Evolutionary conservation across 306 rosid species (phyloP).

Genomic region (Trifolium pratense): DNA sequence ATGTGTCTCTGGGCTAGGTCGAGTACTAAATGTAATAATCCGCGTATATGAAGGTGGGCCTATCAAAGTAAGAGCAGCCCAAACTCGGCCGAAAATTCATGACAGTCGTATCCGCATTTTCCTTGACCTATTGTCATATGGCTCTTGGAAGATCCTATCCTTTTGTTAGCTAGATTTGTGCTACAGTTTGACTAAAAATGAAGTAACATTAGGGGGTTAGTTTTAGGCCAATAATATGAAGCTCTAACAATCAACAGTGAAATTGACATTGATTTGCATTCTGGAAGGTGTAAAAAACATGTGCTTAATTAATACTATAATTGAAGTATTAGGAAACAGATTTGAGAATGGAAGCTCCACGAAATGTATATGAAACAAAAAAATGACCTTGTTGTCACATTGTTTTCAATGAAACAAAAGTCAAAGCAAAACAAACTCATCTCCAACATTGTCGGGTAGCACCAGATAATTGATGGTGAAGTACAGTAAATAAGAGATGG

Average conservation of each 20-base stretch:
- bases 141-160: not conserved
- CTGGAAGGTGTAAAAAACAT: not conserved
- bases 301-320: not conserved
- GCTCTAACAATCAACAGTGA: too few species aligned
- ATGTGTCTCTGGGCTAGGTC: too few species aligned
- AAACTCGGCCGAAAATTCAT: too few species aligned
- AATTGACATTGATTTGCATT: not conserved
- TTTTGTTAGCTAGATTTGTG: too few species aligned
- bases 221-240: too few species aligned
- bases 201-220: too few species aligned
- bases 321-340: not conserved
- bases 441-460: conserved; percentile 9
- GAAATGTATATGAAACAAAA: not conserved
- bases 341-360: not conserved
- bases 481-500: not conserved
- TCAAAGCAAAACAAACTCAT: conserved; percentile 17
- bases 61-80: too few species aligned
- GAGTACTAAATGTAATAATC: too few species aligned
- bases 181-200: too few species aligned
- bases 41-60: too few species aligned
- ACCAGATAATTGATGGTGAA: not conserved
- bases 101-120: not conserved
- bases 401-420: not conserved
- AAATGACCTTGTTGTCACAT: not conserved
- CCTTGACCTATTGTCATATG: not conserved